Evolutionary conservation across 2,329 filamentous ascomycete genomes (phyloP).

Genomic region (Talaromyces sp.): DNA sequence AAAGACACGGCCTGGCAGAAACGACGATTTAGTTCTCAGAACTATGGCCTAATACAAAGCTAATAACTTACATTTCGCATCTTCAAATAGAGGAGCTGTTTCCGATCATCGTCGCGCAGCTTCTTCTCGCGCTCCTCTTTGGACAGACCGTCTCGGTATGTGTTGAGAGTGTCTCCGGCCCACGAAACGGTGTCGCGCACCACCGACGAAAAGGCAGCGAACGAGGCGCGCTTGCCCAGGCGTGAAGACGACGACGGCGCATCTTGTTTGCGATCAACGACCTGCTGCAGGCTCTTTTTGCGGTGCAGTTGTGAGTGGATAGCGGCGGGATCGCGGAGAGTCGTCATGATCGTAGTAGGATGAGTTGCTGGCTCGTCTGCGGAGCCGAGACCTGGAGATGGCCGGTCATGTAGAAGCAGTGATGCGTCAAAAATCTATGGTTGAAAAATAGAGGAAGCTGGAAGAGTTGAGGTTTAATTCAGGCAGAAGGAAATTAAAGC

Average conservation of each 20-base stretch:
- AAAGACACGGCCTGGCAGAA: conserved; percentile 57
- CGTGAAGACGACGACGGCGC: neutral
- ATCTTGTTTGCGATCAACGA: conserved; percentile 3
- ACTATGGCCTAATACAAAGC: too few relatives aligned
- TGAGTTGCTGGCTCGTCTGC: conserved; percentile 17
- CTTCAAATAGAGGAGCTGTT: conserved; percentile 56
- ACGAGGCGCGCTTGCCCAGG: conserved; percentile 22
- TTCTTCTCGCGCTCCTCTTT: conserved; percentile 45
- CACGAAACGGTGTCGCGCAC: conserved; percentile 28
- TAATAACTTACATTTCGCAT: conserved; percentile 57
- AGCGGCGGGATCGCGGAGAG: conserved; percentile 26
- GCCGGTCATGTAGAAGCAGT: neutral
- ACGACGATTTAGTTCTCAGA: conserved; percentile 9
- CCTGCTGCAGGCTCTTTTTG: conserved; percentile 13
- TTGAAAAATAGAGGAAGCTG: neutral
- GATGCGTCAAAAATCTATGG: neutral
- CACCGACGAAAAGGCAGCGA: conserved; percentile 28
- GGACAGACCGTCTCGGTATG: conserved; percentile 49
- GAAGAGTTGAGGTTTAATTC: neutral
- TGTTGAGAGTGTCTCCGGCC: conserved; percentile 28
- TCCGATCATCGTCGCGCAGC: conserved; percentile 50
- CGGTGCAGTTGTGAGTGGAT: conserved; percentile 23
- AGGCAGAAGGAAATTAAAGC: neutral
- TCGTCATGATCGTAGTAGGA: conserved; percentile 20
- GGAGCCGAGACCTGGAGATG: conserved; percentile 19